Evolutionary conservation across 2,329 filamentous ascomycete species (phyloP), one percentile per base, ranked within the genome.

Genomic region (Aspergillus floridensis): DNA sequence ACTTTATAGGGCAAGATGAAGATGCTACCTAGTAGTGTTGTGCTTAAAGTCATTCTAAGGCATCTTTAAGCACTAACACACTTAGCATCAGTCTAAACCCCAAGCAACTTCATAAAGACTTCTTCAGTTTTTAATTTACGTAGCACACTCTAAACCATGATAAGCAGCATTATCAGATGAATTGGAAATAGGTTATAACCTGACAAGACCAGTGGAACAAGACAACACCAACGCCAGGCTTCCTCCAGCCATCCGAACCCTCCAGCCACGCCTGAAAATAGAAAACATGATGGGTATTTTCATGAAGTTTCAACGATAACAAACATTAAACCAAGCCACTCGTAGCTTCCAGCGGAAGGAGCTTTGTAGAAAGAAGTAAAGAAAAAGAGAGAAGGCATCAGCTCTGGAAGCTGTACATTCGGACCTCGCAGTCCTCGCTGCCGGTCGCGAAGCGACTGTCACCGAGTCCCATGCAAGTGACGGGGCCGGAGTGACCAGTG

Each of bases 381-480:
- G 48, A 35, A 55, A 21, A 14, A 57, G 19, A 24, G 3, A 48
- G 60, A 22, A 14, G 19, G 6, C 7, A 51, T 62, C 53, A 76
- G 56, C 71, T 76, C n/a, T 72, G 74, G 70, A 93, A 93, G 68
- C 87, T 90, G 74, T 93, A 92, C 69, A 99, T 82, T 55, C 93
- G 82, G 35, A 97, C 91, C 68, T 96, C 92, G 64, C 91, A 91
- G 73, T 99, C 95, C 75, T 98, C 95, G 69, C 93, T 92, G 5
- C 93, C 95, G 67, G 90, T 96, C 31, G 92, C 91, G 81, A 99
- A 89, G 46, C 91, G 85, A 67, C 88, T 91, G 72, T 98, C 95
- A 68, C 92, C 96, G 6, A 99, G 80, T 1, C 91, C 93, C 44
- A 98, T 89, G 72, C 93, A 98, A 3, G 93, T 98, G 3, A 98